Base-by-base conservation (phyloP, 2,329 filamentous ascomycete species). In the Neophaeococcomyces mojaviensis region DNA sequence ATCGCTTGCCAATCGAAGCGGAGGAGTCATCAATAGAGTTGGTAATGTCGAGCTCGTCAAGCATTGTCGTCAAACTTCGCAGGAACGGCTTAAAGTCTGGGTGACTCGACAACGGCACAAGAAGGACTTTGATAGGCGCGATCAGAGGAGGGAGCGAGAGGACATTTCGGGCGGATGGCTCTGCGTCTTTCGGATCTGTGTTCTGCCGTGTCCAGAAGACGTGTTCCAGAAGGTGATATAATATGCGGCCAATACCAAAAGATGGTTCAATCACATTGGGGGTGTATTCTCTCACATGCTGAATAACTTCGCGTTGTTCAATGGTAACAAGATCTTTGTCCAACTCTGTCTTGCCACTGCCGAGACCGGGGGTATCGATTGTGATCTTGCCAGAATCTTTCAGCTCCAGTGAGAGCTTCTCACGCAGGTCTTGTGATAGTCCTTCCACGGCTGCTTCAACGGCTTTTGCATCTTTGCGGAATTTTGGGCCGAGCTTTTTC, bases 241-340 rank as follows among this genome's bases (percentile, higher is more conserved):
- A 73, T 52, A 97, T 96, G 58, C 90, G 81, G 49, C 90, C 92
- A 61, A 97, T 94, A 73, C 90, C 90, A 60, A 97, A 98, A 1
- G 90, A 97, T 1, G 90, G 92, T 71, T 98, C 92, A 58, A 97
- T 94, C 39, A 94, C 88, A 62, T 96, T 96, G 49, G 90, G 90
- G 1, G 84, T 94, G 71, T 87, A 98, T 65, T 96, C 89, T 59
- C 92, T 79, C 48, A 82, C 79, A 63, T 94, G 84, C 67, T 95
- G 87, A 3, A 81, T 77, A 52, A 88, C 77, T 57, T 84, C 94
- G 58, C 82, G 80, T 70, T 86, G 88, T 70, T 89, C 86, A 57
- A 97, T 88, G 48, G 74, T 79, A 62, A 98, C 73, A 39, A 94
- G 75, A 50, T 95, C 88, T 62, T 83, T 82, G 58, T 76, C 74